These are phyloP conservation scores for Metarhizium sp. DNA, from an alignment of 2,329 filamentous ascomycete species.

Conservation along the genomic window DNA sequence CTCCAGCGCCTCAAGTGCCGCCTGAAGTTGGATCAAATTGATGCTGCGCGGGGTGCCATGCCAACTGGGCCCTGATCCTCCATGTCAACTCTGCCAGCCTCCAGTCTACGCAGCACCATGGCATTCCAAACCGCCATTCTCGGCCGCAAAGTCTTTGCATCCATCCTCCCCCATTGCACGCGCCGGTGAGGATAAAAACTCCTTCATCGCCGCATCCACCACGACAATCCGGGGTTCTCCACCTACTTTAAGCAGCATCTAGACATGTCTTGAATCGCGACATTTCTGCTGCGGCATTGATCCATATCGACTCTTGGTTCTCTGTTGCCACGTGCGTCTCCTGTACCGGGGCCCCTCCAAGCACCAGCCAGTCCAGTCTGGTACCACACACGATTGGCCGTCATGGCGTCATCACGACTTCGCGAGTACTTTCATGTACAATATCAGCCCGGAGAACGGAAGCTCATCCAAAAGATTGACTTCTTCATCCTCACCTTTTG, in stretches of 20 bases:
- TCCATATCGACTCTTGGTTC: neutral
- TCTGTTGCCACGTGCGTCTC: too few relatives aligned
- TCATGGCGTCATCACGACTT: constrained; percentile 9
- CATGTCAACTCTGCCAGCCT: too few relatives aligned
- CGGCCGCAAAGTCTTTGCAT: neutral
- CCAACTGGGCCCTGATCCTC: too few relatives aligned
- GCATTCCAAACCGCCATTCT: too few relatives aligned
- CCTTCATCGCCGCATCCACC: neutral
- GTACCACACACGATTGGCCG: neutral
- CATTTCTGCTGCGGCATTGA: neutral
- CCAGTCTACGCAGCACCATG: too few relatives aligned
- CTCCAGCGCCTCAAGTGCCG: too few relatives aligned
- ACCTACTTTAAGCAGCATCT: neutral
- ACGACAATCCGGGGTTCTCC: neutral
- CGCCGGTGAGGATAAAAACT: neutral
- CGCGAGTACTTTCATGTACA: constrained; percentile 24
- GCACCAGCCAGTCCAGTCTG: too few relatives aligned
- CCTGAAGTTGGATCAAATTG: too few relatives aligned
- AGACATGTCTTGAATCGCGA: neutral
- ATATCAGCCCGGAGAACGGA: constrained; percentile 29
- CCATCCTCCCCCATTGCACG: too few relatives aligned
- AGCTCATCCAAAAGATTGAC: constrained; percentile 48
- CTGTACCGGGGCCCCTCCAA: too few relatives aligned
- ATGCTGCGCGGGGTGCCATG: too few relatives aligned
- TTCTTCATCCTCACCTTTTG: constrained; percentile 18